phyloP scores from a whole-genome alignment of 1,284 basidiomycete genomes.

The Trametes sp. region DNA sequence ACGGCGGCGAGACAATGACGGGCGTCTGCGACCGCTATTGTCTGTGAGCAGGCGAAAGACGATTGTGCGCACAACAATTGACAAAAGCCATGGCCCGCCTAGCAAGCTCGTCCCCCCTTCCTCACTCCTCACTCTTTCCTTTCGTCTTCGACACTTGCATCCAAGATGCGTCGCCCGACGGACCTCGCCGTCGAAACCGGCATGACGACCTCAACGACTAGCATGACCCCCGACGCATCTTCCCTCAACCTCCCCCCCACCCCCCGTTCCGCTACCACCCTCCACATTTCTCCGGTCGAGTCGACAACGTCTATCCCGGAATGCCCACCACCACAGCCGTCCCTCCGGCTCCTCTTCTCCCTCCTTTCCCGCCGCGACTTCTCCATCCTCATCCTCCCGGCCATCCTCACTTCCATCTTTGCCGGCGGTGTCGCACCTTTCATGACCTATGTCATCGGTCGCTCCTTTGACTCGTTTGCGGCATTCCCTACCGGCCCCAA shows the following conservation, averaged over 20 bases:
- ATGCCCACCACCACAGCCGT: slow-evolving; percentile 52
- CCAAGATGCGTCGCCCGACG: slow-evolving; percentile 45
- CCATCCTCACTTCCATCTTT: slow-evolving; percentile 69
- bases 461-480: slow-evolving; percentile 84
- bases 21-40: slow-evolving; percentile 31
- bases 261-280: slow-evolving; percentile 34
- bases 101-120: slow-evolving; percentile 13
- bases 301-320: slow-evolving; percentile 33
- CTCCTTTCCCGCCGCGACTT: slow-evolving; percentile 64
- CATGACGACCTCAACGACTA: slow-evolving; percentile 38
- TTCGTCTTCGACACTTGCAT: slow-evolving; percentile 34
- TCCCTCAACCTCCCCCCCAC: slow-evolving; percentile 38
- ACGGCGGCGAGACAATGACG: slow-evolving; percentile 25
- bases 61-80: slow-evolving; percentile 39
- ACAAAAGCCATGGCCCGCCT: slow-evolving; percentile 42
- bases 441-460: slow-evolving; percentile 92
- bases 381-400: slow-evolving; percentile 74
- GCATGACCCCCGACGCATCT: slow-evolving; percentile 39
- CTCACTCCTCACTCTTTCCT: slow-evolving; percentile 29
- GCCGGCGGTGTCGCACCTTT: slow-evolving; percentile 87
- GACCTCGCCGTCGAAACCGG: slow-evolving; percentile 45
- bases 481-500: slow-evolving; percentile 57
- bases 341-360: slow-evolving; percentile 70
- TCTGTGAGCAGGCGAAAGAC: slow-evolving; percentile 16
- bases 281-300: slow-evolving; percentile 32